phyloP scores from a whole-genome alignment of 441 rosid genomes.

The Euphorbia corollata region DNA sequence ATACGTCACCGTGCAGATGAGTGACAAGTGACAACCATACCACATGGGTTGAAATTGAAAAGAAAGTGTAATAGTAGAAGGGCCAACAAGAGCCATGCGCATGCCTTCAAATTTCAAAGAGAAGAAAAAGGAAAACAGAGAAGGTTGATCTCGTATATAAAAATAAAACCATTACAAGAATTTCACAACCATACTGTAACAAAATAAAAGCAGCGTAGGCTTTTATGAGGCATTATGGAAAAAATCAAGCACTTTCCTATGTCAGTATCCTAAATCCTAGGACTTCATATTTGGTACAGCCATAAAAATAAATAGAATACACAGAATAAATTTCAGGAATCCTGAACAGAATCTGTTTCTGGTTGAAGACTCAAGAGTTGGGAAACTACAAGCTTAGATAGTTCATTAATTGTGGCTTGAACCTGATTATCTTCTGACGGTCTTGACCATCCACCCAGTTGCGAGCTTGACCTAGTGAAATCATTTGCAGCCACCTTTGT shows the following conservation, averaged over 20 bases:
- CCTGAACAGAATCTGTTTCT: constrained; percentile 39
- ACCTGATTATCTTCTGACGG: constrained; percentile 58
- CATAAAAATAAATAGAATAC: not conserved
- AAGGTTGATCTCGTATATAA: too few species aligned
- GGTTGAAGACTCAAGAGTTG: constrained; percentile 60
- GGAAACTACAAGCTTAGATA: constrained; percentile 69
- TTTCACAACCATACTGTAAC: not conserved
- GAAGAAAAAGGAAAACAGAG: too few species aligned
- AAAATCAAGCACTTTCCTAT: not conserved
- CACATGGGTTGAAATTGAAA: too few species aligned
- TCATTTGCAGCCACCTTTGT: constrained; percentile 73
- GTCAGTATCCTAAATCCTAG: constrained; percentile 12
- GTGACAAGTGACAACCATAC: too few species aligned
- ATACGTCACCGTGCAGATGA: too few species aligned
- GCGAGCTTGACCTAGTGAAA: constrained; percentile 48
- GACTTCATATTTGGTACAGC: not conserved
- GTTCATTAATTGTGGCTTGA: constrained; percentile 70
- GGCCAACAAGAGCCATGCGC: too few species aligned
- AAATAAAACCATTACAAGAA: too few species aligned
- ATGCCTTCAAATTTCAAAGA: too few species aligned
- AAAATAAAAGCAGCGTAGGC: not conserved
- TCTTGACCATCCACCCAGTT: constrained; percentile 43
- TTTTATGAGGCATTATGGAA: not conserved
- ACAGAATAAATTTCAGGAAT: constrained; percentile 25
- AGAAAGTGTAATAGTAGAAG: too few species aligned